Percentiles rank a stretch among this genome's conserved stretches.
Evolutionary conservation across 148 eudicot genomes (phyloP).

Genomic region (Linanthus parryae): DNA sequence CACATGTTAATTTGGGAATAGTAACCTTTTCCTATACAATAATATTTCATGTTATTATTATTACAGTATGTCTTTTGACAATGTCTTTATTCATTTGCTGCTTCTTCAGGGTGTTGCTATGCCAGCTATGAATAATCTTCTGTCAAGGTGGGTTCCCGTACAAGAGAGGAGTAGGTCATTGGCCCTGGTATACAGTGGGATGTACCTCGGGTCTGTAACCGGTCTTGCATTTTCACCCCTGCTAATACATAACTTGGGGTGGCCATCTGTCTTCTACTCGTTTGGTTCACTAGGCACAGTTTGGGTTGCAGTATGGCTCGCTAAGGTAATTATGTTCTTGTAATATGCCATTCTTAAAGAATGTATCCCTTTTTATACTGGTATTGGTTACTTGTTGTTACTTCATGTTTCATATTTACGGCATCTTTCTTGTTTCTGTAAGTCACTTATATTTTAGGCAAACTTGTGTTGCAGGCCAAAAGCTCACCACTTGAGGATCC

Average conservation of each 20-base stretch:
- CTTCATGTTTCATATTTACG: neutral
- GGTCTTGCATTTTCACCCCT: conserved; percentile 91
- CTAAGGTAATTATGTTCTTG: conserved; percentile 51
- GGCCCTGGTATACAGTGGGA: conserved; percentile 94
- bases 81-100: conserved; percentile 5
- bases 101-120: conserved; percentile 91
- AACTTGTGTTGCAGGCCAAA: conserved; percentile 74
- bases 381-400: neutral
- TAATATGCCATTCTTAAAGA: too few species aligned
- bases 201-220: conserved; percentile 98
- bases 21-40: neutral
- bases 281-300: conserved; percentile 95
- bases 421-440: neutral
- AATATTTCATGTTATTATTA: neutral
- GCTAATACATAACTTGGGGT: conserved; percentile 70
- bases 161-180: conserved; percentile 95
- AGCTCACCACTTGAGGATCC: conserved; percentile 95
- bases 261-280: conserved; percentile 96
- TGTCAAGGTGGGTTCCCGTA: conserved; percentile 95
- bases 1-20: neutral
- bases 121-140: conserved; percentile 98
- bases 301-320: conserved; percentile 81
- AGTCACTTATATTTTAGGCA: too few species aligned
- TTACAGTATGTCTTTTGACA: neutral
- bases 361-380: too few species aligned